These are phyloP conservation scores for Colletotrichum sp. DNA, from an alignment of 2,329 filamentous ascomycete species.

Conservation along the genomic window DNA sequence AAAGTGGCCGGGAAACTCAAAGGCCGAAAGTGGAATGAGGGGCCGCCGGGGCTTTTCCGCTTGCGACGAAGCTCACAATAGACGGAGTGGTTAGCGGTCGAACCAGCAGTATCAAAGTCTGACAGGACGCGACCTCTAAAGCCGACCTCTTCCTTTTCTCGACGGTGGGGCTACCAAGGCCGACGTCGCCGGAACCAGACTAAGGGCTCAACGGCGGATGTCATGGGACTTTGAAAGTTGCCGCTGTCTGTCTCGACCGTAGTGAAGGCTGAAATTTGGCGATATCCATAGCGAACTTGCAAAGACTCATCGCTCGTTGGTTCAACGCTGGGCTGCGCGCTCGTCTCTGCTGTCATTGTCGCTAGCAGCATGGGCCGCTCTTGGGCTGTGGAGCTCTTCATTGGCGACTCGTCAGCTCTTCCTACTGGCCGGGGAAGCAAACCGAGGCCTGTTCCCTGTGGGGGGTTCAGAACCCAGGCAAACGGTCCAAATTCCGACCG, in stretches of 20 bases:
- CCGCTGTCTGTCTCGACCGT: neutral
- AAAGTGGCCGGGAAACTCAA: neutral
- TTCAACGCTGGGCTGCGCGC: neutral
- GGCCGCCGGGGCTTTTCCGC: neutral
- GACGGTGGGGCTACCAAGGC: neutral
- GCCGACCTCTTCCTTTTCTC: neutral
- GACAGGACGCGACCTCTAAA: neutral
- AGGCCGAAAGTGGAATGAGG: neutral
- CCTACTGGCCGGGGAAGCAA: conserved; percentile 8
- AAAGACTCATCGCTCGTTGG: neutral
- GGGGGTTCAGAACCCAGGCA: neutral
- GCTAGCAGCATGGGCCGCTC: neutral
- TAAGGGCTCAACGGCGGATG: neutral
- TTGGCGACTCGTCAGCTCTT: neutral
- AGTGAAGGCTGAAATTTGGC: neutral
- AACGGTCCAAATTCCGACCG: neutral
- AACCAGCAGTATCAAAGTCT: neutral
- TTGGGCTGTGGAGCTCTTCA: neutral
- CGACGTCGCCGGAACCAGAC: neutral
- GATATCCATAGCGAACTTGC: neutral
- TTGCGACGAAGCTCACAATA: neutral
- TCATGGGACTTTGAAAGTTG: neutral
- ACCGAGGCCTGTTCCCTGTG: neutral
- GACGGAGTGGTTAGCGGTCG: neutral
- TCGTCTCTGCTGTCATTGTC: neutral